Base-by-base conservation (phyloP, 768 basidiomycete species). In the Suillus occidentalis region DNA sequence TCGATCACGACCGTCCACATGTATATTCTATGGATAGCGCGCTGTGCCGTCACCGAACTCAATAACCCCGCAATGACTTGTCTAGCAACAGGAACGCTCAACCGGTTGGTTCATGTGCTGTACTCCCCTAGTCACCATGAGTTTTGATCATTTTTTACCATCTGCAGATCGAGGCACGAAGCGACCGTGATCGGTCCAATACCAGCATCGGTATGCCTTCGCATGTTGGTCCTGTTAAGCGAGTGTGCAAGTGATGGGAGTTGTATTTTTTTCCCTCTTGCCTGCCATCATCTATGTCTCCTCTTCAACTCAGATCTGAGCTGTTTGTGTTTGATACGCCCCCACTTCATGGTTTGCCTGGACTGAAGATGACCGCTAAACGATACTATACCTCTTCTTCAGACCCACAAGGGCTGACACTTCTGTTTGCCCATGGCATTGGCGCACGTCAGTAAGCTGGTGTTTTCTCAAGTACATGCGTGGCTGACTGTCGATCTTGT, bases 401-500 rank as follows among this genome's bases (percentile, higher is more conserved):
- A 53, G 61, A 79, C 63, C 56, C 39, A 6, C 57, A 71, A 7
- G 83, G 83, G 0, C 53, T 84, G 39, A 85, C 82, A 1, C 68
- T 85, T 52, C 63, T 85, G 16, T 81, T 84, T 60, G 77, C 81
- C 16, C 84, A 85, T 66, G 80, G 83, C 63, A 77, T 82, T 18
- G 83, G 82, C 6, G 72, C 81, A 63, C 82, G 84, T 84, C 69
- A 67, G 80, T 79, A 58, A 25, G 16, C 16, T 40, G 16, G 2
- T 34, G 22, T 6, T 25, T 16, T 31, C 43, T 31, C 25, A 28
- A 58, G n/a, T 39, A 18, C n/a, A 31, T 16, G 13, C 52, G 39
- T 57, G 39, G 55, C 20, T 45, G 34, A 61, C 50, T 18, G 14
- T 39, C 60, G 42, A 25, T 49, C 25, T 49, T n/a, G 16, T 42